Conservation (phyloP, 371 early-diverging fungal genomes). For the Apophysomyces trapeziformis region DNA sequence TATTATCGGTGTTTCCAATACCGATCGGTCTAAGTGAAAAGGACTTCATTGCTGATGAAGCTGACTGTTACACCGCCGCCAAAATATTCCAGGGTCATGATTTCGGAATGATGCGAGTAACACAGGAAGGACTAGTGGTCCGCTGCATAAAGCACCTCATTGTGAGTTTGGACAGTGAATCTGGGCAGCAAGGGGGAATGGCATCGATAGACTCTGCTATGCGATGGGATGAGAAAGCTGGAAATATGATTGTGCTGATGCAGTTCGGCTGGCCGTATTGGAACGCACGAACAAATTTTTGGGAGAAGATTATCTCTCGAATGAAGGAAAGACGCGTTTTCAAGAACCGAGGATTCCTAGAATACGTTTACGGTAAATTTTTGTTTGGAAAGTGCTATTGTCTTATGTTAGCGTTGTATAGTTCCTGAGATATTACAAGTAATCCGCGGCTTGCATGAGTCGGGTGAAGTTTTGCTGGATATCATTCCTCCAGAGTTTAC, state of each 20-base stretch:
- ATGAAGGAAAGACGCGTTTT: slow-evolving; percentile 47
- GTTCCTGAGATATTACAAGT: slow-evolving; percentile 47
- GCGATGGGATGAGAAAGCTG: slow-evolving; percentile 54
- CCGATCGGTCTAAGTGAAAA: slow-evolving; percentile 40
- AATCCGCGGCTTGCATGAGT: slow-evolving; percentile 42
- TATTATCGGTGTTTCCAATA: slow-evolving; percentile 53
- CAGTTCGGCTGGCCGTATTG: slow-evolving; percentile 60
- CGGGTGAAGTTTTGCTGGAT: slow-evolving; percentile 42
- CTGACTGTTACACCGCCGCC: slow-evolving; percentile 40
- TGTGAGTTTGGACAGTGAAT: slow-evolving; percentile 49
- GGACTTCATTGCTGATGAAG: slow-evolving; percentile 46
- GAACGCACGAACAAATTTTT: slow-evolving; percentile 45
- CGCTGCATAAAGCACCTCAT: slow-evolving; percentile 55
- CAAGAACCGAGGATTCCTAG: slow-evolving; percentile 49
- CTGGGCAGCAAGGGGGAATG: slow-evolving; percentile 49
- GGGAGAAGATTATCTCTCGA: slow-evolving; percentile 43
- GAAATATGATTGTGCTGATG: slow-evolving; percentile 55
- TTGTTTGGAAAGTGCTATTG: neutral
- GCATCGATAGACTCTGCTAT: slow-evolving; percentile 54
- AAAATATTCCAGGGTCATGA: slow-evolving; percentile 46
- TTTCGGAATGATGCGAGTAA: slow-evolving; percentile 54
- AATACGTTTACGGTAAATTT: slow-evolving; percentile 47
- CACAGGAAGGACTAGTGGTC: slow-evolving; percentile 50
- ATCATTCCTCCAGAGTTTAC: slow-evolving; percentile 59
- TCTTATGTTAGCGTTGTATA: slow-evolving; percentile 15